Evolutionary conservation across 1,139 yeast genomes (phyloP).

Genomic region (Sugiyamaella castrensis): DNA sequence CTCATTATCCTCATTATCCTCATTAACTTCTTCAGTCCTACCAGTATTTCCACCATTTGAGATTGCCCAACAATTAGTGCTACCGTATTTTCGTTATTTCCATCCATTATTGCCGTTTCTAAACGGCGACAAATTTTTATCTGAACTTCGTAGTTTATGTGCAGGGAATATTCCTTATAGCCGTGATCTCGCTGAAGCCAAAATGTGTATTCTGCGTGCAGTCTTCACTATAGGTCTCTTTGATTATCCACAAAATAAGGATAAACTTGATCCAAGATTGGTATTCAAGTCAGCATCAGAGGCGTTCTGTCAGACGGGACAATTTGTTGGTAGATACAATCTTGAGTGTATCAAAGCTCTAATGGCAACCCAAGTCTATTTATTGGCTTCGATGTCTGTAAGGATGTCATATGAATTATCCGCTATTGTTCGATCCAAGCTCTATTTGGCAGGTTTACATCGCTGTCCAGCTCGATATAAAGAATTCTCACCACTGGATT

Average conservation of each 20-base stretch:
- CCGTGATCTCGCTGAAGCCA: conserved; percentile 3
- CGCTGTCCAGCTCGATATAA: conserved; percentile 21
- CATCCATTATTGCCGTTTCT: conserved; percentile 21
- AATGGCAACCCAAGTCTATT: conserved; percentile 17
- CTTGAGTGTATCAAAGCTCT: conserved; percentile 13
- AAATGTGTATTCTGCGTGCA: not conserved
- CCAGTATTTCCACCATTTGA: not conserved
- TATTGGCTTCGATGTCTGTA: conserved; percentile 17
- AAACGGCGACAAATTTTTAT: conserved; percentile 14
- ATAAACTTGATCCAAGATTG: not conserved
- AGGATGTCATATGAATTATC: conserved; percentile 18
- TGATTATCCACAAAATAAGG: conserved; percentile 8
- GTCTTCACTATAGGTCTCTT: conserved; percentile 15
- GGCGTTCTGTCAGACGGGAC: conserved; percentile 1
- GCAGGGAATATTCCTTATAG: conserved; percentile 3
- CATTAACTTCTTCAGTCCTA: not conserved
- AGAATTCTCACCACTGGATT: conserved; percentile 10
- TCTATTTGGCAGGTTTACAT: conserved; percentile 18
- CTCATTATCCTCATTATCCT: too few relatives aligned
- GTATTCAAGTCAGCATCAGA: conserved; percentile 1
- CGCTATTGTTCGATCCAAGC: conserved; percentile 17
- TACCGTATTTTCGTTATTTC: conserved; percentile 22
- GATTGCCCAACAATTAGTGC: conserved; percentile 7
- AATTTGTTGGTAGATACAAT: conserved; percentile 4
- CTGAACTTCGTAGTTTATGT: not conserved